Conservation (phyloP, 257 asterid genomes). For the Catharanthus roseus region DNA sequence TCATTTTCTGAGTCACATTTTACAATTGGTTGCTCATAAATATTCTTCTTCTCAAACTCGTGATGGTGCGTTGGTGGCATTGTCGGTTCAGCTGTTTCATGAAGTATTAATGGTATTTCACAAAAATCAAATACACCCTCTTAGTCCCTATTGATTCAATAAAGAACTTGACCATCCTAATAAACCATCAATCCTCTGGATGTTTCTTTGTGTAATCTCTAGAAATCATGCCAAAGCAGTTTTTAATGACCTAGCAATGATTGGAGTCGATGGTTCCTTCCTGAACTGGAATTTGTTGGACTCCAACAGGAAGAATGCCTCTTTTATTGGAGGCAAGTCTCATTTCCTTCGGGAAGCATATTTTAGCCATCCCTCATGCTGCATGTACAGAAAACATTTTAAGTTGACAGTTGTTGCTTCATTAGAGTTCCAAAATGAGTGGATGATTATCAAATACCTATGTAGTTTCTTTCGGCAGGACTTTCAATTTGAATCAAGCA, state of each 20-base stretch:
- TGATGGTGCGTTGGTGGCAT: not conserved
- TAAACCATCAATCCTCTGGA: too few relatives aligned
- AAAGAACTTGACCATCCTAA: too few relatives aligned
- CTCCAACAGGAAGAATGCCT: not conserved
- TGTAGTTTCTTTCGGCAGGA: not conserved
- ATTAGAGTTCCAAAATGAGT: not conserved
- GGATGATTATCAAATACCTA: not conserved
- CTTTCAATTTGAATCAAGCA: too few relatives aligned
- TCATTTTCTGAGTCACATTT: conserved; percentile 4
- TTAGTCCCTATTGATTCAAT: too few relatives aligned
- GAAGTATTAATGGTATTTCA: not conserved
- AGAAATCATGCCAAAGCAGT: too few relatives aligned
- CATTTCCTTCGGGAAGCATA: not conserved
- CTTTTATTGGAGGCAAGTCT: not conserved
- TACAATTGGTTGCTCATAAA: not conserved
- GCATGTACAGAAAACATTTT: too few relatives aligned
- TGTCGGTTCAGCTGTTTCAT: not conserved
- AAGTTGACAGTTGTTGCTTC: not conserved
- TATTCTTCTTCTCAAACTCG: not conserved
- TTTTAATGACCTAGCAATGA: too few relatives aligned
- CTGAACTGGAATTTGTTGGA: too few relatives aligned
- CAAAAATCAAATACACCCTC: not conserved
- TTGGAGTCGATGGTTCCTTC: too few relatives aligned
- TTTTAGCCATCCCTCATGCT: not conserved
- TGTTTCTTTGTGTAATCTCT: too few relatives aligned